Evolutionary conservation across 768 basidiomycete genomes (phyloP), one percentile per base, ranked within the genome.

Genomic region (Mycena metata): DNA sequence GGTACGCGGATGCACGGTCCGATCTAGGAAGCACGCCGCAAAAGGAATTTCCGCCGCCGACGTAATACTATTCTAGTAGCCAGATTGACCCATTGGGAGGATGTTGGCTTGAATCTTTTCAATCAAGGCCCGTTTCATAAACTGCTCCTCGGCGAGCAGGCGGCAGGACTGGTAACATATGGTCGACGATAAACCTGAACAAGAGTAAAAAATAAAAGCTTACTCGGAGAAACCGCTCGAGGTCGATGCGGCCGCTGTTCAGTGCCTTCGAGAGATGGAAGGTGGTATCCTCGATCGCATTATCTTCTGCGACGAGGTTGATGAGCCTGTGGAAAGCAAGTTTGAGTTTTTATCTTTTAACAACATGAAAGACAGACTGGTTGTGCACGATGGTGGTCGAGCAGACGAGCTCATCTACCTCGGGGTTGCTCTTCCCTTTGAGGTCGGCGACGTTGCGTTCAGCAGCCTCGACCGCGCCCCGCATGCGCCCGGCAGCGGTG

Each of bases 271-370:
- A 95, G 52, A 99, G 87, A 78, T 99, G 96, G 81, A 98, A 99
- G 67, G 98, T 93, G 51, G 97, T 97, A 78, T 99, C 98, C 81
- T 98, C 97, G 76, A 99, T 96, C 1, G 97, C 96, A 75, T 96
- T 96, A 79, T 99, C 98, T 79, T 99, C 98, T n/a, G 98, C 96
- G n/a, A 98, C 92, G 33, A 99, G 86, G 76, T 98, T 94, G 72
- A 98, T 91, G 24, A 99, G 83, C 81, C 97, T 99, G 64, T 8
- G 41, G 19, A 30, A 42, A 35, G 43, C n/a, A 35, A 26, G 19
- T 26, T 46, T 43, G 6, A 70, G 55, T 46, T 59, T 56, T 58
- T 39, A 50, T 52, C 71, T 57, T 58, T 24, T 55, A 58, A 60
- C 64, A 46, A 61, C 50, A 30, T 26, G 49, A 26, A 56, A 67